Base-by-base conservation (phyloP, 768 basidiomycete species). In the Pleurotus pulmonarius region DNA sequence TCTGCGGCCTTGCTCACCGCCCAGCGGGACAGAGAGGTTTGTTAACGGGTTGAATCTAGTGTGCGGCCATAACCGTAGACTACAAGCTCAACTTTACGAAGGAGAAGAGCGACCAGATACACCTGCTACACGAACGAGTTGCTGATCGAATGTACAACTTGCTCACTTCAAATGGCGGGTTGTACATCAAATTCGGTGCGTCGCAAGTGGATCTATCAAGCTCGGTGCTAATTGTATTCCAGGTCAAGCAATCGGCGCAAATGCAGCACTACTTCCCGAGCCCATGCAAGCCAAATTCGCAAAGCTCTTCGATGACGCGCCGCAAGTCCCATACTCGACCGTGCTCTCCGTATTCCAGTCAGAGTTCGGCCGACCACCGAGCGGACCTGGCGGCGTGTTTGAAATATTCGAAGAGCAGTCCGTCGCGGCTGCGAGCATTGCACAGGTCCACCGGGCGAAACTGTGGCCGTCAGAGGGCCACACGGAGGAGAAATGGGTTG, bases 21-120 rank as follows among this genome's bases (percentile, higher is more conserved):
- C 29, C 11, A 9, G 46, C 22, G 24, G 49, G 11, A 37, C 24
- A 44, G 41, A 44, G 41, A 0, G n/a, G 8, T 44, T 16, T 44
- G 41, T 44, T 44, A 9, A 44, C 41, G 41, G 41, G 40, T 16
- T 39, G 2, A n/a, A 48, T 56, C 13, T 47, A 89, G 87, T 90
- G 88, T 60, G 76, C 82, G 9, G 65, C 83, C 58, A 87, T 92
- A 46, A 87, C 88, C 5, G 59, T 84, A 56, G 88, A 92, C 74
- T 96, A 94, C 75, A 97, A 98, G 66, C 68, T 88, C 49, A 94
- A 95, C 71, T 97, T 96, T 62, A 85, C 77, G 7, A 85, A 86
- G 0, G 80, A 81, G 46, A 87, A 86, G 58, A 83, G 81, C 0
- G 83, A 89, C 24, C 70, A 76, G 49, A 94, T 96, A 64, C 88